These are phyloP conservation scores for Clitoria ternatea DNA, from an alignment of 306 rosid genomes.

Conservation along the genomic window DNA sequence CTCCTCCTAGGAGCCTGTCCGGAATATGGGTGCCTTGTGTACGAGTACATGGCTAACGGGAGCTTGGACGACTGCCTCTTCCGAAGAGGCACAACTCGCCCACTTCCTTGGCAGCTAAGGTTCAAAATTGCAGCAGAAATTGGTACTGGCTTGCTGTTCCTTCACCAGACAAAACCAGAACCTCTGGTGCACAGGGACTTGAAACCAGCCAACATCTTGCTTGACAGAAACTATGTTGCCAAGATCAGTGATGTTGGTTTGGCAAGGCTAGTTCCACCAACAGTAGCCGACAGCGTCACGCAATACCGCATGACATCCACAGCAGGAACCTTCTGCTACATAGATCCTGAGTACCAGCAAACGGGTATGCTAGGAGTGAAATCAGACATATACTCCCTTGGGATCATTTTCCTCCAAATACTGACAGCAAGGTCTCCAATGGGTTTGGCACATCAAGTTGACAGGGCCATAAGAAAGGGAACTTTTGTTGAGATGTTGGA, in stretches of 20 bases:
- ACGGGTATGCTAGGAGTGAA: slow-evolving; percentile 96
- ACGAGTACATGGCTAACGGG: slow-evolving; percentile 87
- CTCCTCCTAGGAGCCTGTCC: slow-evolving; percentile 98
- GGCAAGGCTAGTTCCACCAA: slow-evolving; percentile 85
- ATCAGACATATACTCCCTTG: slow-evolving; percentile 88
- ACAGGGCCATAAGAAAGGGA: slow-evolving; percentile 62
- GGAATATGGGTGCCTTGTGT: slow-evolving; percentile 88
- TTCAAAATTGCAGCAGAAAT: slow-evolving; percentile 87
- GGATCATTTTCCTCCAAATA: slow-evolving; percentile 73
- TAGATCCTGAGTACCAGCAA: slow-evolving; percentile 96
- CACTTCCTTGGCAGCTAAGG: slow-evolving; percentile 84
- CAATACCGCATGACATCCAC: slow-evolving; percentile 86
- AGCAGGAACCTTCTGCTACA: slow-evolving; percentile 95
- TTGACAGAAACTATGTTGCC: slow-evolving; percentile 71
- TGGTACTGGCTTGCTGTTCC: slow-evolving; percentile 78
- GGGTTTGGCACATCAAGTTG: slow-evolving; percentile 85
- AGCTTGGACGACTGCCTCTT: slow-evolving; percentile 83
- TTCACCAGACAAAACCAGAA: slow-evolving; percentile 94
- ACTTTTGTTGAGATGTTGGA: slow-evolving; percentile 56
- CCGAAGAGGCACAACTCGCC: slow-evolving; percentile 42
- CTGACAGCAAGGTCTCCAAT: slow-evolving; percentile 80
- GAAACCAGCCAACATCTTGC: slow-evolving; percentile 87
- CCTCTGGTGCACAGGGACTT: slow-evolving; percentile 95
- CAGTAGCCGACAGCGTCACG: slow-evolving; percentile 61
- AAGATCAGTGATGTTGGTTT: slow-evolving; percentile 91